Conservation (phyloP, 495 filamentous ascomycete genomes). For the Talaromyces liani region DNA sequence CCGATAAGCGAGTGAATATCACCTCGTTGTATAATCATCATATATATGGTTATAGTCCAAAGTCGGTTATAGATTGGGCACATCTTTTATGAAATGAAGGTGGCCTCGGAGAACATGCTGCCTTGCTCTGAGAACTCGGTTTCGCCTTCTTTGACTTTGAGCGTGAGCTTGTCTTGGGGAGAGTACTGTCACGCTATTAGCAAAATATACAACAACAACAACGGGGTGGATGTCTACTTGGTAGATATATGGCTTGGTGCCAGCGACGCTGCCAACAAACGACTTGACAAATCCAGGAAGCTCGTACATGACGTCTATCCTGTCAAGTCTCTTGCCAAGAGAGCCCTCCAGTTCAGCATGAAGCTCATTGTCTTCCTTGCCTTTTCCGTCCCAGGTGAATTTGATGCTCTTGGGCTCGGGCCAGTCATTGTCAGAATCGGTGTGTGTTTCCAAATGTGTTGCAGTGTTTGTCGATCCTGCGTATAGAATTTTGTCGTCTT, state of each 20-base stretch:
- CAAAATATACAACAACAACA: not conserved
- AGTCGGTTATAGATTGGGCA: not conserved
- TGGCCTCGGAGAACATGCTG: constrained; percentile 72
- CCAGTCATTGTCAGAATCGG: constrained; percentile 79
- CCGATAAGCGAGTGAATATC: not conserved
- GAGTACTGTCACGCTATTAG: constrained; percentile 45
- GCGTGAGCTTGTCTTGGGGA: constrained; percentile 51
- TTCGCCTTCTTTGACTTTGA: constrained; percentile 80
- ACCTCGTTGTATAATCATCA: not conserved
- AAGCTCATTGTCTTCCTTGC: constrained; percentile 65
- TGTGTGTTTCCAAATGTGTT: constrained; percentile 57
- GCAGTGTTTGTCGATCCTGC: constrained; percentile 56
- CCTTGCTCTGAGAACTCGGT: constrained; percentile 71
- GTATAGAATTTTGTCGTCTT: constrained; percentile 70
- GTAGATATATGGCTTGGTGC: constrained; percentile 95
- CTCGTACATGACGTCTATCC: constrained; percentile 93
- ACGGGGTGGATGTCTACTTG: constrained; percentile 50
- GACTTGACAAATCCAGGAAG: constrained; percentile 92
- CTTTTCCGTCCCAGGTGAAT: constrained; percentile 73
- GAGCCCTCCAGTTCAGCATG: constrained; percentile 60
- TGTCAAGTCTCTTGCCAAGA: constrained; percentile 66
- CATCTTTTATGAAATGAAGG: constrained; percentile 67
- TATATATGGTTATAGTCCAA: not conserved
- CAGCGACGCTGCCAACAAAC: constrained; percentile 77
- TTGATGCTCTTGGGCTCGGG: constrained; percentile 70